phyloP scores from a whole-genome alignment of 352 stramenopile genomes.

The Plasmopara muralis region DNA sequence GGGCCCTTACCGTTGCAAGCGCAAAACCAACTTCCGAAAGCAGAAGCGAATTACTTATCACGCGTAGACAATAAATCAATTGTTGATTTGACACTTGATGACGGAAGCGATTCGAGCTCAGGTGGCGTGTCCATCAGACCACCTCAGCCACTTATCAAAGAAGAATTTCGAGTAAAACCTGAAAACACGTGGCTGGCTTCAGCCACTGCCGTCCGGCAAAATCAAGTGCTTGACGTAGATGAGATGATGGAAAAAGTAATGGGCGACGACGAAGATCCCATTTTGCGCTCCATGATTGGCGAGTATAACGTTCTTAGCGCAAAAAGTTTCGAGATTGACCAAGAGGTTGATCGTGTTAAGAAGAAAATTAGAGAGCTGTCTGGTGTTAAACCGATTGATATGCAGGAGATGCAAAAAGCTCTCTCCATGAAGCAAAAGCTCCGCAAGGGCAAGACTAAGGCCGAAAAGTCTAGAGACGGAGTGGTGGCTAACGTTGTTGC shows the following conservation, averaged over 20 bases:
- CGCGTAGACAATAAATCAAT: constrained; percentile 14
- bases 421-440: constrained; percentile 14
- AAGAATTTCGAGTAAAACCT: constrained; percentile 24
- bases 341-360: constrained; percentile 23
- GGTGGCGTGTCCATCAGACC: constrained; percentile 5
- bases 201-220: constrained; percentile 11
- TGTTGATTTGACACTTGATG: constrained; percentile 35
- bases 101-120: constrained; percentile 20
- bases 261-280: constrained; percentile 42
- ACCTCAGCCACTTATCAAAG: constrained; percentile 16
- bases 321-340: constrained; percentile 41
- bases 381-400: constrained; percentile 22
- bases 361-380: constrained; percentile 35
- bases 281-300: constrained; percentile 42
- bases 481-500: constrained; percentile 42
- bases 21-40: constrained; percentile 1
- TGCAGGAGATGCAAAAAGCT: constrained; percentile 25
- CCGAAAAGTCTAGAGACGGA: constrained; percentile 38
- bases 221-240: constrained; percentile 23
- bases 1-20: background rate
- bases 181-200: constrained; percentile 28
- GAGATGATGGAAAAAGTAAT: constrained; percentile 28
- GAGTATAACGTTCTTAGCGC: constrained; percentile 53
- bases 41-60: constrained; percentile 12
- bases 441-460: constrained; percentile 19